Evolutionary conservation across 441 rosid genomes (phyloP).

Genomic region (Pelargonium myrrhifolium): DNA sequence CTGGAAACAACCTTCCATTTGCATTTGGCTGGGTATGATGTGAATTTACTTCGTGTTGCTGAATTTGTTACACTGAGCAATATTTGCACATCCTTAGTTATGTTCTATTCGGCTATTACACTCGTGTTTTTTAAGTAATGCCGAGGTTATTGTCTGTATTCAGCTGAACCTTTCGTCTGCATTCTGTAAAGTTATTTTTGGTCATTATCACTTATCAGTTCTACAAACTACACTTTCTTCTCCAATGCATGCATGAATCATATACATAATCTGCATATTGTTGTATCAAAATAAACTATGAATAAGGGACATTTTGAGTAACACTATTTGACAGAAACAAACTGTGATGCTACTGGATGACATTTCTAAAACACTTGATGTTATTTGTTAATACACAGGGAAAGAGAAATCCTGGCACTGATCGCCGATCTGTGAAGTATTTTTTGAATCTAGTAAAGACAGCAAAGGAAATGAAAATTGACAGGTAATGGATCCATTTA

Average conservation of each 20-base stretch:
- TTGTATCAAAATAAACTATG: too few relatives aligned
- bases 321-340: too few relatives aligned
- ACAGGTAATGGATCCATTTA: constrained; percentile 25
- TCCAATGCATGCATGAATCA: too few relatives aligned
- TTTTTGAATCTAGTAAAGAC: constrained; percentile 35
- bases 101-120: not conserved
- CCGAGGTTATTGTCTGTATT: not conserved
- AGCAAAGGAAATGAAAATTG: constrained; percentile 40
- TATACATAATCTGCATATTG: too few relatives aligned
- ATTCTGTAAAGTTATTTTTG: not conserved
- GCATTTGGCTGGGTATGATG: constrained; percentile 48
- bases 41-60: constrained; percentile 8
- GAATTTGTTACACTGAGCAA: not conserved
- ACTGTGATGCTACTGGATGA: too few relatives aligned
- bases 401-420: constrained; percentile 42
- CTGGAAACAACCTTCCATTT: constrained; percentile 48
- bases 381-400: constrained; percentile 27
- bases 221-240: too few relatives aligned
- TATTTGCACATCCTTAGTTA: not conserved
- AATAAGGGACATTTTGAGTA: too few relatives aligned
- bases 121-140: too few relatives aligned
- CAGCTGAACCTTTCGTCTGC: not conserved
- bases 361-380: not conserved
- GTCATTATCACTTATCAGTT: too few relatives aligned
- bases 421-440: constrained; percentile 24